These are phyloP conservation scores for Gymnopilus junonius DNA, from an alignment of 768 basidiomycete genomes.

Conservation along the genomic window DNA sequence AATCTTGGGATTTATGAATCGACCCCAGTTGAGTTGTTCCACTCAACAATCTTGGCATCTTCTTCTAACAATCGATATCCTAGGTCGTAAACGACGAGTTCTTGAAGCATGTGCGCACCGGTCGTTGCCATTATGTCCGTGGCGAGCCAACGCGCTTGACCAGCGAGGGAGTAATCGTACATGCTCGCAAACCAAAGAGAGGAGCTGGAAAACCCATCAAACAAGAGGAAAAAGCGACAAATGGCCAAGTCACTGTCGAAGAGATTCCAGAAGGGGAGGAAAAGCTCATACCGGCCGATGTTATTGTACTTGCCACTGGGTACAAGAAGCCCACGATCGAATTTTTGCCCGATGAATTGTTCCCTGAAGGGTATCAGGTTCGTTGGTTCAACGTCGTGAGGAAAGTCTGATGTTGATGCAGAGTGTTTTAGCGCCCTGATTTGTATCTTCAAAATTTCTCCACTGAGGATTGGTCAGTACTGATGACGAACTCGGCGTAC, in stretches of 20 bases:
- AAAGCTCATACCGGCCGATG: slow-evolving; percentile 42
- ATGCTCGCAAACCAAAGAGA: slow-evolving; percentile 40
- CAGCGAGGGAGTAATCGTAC: slow-evolving; percentile 36
- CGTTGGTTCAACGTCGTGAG: not conserved
- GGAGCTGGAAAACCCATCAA: slow-evolving; percentile 20
- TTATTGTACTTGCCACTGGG: slow-evolving; percentile 58
- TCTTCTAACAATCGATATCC: not conserved
- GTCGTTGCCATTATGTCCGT: slow-evolving; percentile 49
- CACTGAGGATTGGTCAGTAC: slow-evolving; percentile 55
- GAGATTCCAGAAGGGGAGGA: slow-evolving; percentile 22
- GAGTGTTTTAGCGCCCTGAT: slow-evolving; percentile 41
- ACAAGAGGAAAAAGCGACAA: slow-evolving; percentile 25
- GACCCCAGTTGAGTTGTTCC: slow-evolving; percentile 39
- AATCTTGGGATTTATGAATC: slow-evolving; percentile 49
- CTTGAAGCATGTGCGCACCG: slow-evolving; percentile 45
- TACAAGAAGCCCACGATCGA: slow-evolving; percentile 49
- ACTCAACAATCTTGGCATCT: not conserved
- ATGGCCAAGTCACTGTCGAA: slow-evolving; percentile 20
- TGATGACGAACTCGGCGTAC: slow-evolving; percentile 56
- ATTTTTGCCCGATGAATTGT: slow-evolving; percentile 51
- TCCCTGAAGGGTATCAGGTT: slow-evolving; percentile 53
- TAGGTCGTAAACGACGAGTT: slow-evolving; percentile 59
- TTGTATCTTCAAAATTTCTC: slow-evolving; percentile 60
- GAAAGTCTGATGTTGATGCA: not conserved
- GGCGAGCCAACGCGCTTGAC: slow-evolving; percentile 48